These are phyloP conservation scores for Gymnopus androsaceus DNA, from an alignment of 1,284 basidiomycete genomes.

Conservation along the genomic window DNA sequence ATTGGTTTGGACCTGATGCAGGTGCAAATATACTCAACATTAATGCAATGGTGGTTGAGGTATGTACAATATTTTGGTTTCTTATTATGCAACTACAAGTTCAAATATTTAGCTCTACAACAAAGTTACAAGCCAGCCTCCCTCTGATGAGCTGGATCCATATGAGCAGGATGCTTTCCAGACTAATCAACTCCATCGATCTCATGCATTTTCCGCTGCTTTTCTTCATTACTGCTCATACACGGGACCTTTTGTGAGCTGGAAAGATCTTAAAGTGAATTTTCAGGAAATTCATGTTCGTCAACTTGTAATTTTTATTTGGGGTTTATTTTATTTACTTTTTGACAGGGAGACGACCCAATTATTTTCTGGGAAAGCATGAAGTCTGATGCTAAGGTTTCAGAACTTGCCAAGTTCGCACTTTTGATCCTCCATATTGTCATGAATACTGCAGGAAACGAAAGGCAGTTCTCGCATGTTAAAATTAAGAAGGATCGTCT, in stretches of 20 bases:
- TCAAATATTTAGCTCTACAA: neutral
- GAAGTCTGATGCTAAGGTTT: constrained; percentile 1
- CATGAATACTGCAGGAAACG: constrained; percentile 24
- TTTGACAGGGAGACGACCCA: constrained; percentile 23
- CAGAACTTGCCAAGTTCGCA: constrained; percentile 26
- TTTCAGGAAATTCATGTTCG: constrained; percentile 8
- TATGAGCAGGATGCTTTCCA: no score
- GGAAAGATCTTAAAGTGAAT: neutral
- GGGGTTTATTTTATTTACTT: neutral
- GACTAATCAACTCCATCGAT: neutral
- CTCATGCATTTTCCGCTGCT: neutral
- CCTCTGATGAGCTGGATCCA: neutral
- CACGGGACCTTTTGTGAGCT: constrained; percentile 3
- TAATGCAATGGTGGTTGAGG: constrained; percentile 2
- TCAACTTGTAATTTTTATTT: neutral
- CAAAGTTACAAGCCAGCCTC: neutral
- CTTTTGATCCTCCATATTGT: constrained; percentile 22
- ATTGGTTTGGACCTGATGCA: constrained; percentile 9
- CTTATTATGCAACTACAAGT: no score
- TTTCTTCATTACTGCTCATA: constrained; percentile 5
- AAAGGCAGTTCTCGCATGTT: constrained; percentile 23
- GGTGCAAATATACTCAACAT: constrained; percentile 1
- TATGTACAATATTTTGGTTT: no score
- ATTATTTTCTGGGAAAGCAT: constrained; percentile 25
- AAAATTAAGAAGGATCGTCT: constrained; percentile 24